A percentile compares a stretch with the other conserved stretches of the same genome.
Evolutionary conservation across 2,329 filamentous ascomycete genomes (phyloP).

Genomic region (Arachnomyces sp.): DNA sequence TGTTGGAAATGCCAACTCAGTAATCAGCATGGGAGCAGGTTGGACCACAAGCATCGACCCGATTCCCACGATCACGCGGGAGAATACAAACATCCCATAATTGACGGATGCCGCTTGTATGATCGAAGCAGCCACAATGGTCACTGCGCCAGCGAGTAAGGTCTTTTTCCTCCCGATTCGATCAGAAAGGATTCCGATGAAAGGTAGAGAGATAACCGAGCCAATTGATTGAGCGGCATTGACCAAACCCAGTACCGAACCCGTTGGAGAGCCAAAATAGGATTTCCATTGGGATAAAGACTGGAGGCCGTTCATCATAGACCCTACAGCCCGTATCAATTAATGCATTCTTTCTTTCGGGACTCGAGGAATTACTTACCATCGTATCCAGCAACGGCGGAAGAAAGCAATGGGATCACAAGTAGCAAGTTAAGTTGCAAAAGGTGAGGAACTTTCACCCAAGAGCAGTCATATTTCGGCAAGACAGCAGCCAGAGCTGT

Average conservation of each 20-base stretch:
- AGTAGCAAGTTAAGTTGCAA: constrained; percentile 39
- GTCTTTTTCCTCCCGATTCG: constrained; percentile 34
- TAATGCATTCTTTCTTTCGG: neutral
- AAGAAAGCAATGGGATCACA: constrained; percentile 36
- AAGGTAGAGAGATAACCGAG: constrained; percentile 23
- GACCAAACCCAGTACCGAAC: constrained; percentile 35
- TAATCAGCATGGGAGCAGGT: constrained; percentile 21
- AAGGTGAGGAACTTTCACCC: constrained; percentile 38
- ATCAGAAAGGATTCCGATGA: constrained; percentile 33
- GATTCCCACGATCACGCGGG: constrained; percentile 57
- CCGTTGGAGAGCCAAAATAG: constrained; percentile 35
- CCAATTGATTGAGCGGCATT: constrained; percentile 38
- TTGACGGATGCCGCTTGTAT: constrained; percentile 23
- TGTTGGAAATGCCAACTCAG: constrained; percentile 23
- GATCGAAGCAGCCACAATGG: constrained; percentile 36
- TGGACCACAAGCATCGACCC: constrained; percentile 40
- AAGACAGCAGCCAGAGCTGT: constrained; percentile 26
- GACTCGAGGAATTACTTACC: constrained; percentile 18
- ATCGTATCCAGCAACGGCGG: constrained; percentile 39
- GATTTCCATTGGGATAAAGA: constrained; percentile 34
- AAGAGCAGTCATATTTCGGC: constrained; percentile 33
- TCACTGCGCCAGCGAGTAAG: constrained; percentile 31
- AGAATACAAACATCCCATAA: constrained; percentile 45
- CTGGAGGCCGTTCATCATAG: constrained; percentile 41
- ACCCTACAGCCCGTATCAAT: constrained; percentile 16